A percentile compares a stretch with the other conserved stretches of the same genome.
Conservation (phyloP, 148 eudicot species). For the Linanthus parryae region DNA sequence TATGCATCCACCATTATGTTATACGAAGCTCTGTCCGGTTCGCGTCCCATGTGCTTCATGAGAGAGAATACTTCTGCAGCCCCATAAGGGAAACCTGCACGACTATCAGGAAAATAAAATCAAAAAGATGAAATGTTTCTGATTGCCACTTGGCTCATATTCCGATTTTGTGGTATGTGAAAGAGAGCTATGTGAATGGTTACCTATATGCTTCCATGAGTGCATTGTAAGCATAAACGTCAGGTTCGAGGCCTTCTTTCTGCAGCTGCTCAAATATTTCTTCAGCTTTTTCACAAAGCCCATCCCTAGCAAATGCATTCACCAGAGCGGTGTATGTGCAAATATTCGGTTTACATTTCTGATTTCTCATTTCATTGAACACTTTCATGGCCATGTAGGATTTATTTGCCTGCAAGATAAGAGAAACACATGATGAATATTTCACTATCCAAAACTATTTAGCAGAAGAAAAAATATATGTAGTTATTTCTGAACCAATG, state of each 20-base stretch:
- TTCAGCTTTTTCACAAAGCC: conserved; percentile 89
- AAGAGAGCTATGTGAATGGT: background rate
- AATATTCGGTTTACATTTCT: conserved; percentile 68
- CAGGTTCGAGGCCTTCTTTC: conserved; percentile 78
- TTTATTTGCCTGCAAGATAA: conserved; percentile 46
- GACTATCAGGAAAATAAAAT: conserved; percentile 34
- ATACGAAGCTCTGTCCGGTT: conserved; percentile 81
- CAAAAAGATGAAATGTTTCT: background rate
- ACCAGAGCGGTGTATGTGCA: conserved; percentile 82
- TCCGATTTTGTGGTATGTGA: background rate
- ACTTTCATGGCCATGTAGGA: conserved; percentile 76
- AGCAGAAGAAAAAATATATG: background rate
- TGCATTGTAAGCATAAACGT: conserved; percentile 88
- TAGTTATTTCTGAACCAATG: background rate
- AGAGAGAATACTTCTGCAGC: conserved; percentile 84
- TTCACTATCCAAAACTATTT: background rate
- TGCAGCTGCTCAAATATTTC: conserved; percentile 82
- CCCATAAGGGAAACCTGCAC: conserved; percentile 73
- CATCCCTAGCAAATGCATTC: conserved; percentile 88
- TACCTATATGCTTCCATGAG: conserved; percentile 95
- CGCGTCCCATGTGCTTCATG: conserved; percentile 87
- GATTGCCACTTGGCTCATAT: background rate
- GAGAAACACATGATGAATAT: background rate
- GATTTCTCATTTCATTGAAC: conserved; percentile 67
- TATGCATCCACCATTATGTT: conserved; percentile 92